Base-by-base conservation (phyloP, 768 basidiomycete genomes). In the Calocera viscosa region DNA sequence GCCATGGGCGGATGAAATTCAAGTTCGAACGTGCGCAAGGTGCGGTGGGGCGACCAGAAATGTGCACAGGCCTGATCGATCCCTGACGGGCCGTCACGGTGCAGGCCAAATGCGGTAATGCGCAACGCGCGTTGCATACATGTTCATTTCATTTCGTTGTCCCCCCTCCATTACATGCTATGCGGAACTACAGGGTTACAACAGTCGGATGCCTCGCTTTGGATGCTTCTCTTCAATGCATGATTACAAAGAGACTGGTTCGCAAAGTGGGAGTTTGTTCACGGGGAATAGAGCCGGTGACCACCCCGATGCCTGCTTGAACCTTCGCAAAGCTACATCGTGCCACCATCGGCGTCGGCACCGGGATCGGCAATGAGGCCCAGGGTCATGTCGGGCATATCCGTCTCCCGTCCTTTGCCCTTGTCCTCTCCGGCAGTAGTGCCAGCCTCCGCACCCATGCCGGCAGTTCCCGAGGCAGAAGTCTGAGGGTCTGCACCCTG, bases 401-500 rank as follows among this genome's bases (percentile, higher is more conserved):
- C 43, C 43, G 19, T 19, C 30, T 14, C 53, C 24, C 53, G 14
- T 60, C 53, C 53, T 32, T 32, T 60, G 53, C 53, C 53, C 30
- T 60, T 60, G 53, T 60, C 53, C 26, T 60, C 30, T 26, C 22
- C 53, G 11, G 24, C 53, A 3, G 53, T 2, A 5, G 53, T 28
- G 30, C 2, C 53, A 5, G 53, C 16, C 14, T 26, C 53, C 2
- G 53, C 8, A 2, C 26, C 53, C 30, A 26, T 10, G 26, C 14
- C 26, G 53, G 53, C 24, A 47, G 43, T 47, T 26, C 14, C 22
- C 11, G 53, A 60, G 14, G 53, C 16, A 7, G 53, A 5, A n/a
- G n/a, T n/a, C n/a, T n/a, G n/a, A 60, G 53, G 53, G 53, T 60
- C 53, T 19, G 53, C 53, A 60, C 53, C 53, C 53, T 60, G 53